phyloP scores from a whole-genome alignment of 129 eudicot species.

The Flaveria linearis region DNA sequence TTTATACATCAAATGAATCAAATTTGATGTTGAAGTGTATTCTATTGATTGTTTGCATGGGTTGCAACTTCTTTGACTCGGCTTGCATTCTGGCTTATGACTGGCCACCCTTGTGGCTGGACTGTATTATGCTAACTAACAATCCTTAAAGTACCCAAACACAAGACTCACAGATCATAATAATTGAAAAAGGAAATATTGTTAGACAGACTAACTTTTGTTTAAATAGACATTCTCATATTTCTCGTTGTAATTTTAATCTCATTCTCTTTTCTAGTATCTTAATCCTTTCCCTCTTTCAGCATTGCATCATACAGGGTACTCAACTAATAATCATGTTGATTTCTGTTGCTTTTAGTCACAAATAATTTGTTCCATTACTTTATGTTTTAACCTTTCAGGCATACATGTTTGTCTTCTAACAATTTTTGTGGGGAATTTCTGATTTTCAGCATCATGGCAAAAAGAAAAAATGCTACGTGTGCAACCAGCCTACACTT shows the following conservation, averaged over 20 bases:
- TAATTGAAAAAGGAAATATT: background rate
- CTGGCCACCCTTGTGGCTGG: background rate
- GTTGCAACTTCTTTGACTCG: background rate
- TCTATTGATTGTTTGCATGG: background rate
- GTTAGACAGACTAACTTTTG: background rate
- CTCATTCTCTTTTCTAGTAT: background rate
- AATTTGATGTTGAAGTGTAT: background rate
- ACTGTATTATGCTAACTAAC: background rate
- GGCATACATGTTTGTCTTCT: background rate
- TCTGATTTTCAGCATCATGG: constrained; percentile 66
- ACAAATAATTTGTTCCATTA: background rate
- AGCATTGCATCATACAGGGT: background rate
- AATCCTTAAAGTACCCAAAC: background rate
- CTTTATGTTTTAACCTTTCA: background rate
- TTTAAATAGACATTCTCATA: constrained; percentile 7
- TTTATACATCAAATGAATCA: background rate
- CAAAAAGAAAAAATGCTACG: constrained; percentile 81
- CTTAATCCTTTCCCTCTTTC: background rate
- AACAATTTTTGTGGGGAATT: constrained; percentile 16
- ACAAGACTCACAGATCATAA: background rate
- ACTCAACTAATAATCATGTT: background rate
- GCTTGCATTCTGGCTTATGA: background rate
- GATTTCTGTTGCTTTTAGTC: background rate
- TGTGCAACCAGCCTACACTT: constrained; percentile 84
- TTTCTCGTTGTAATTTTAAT: background rate